Evolutionary conservation across 768 basidiomycete genomes (phyloP).

Genomic region (Pleurotus tuber-regium): DNA sequence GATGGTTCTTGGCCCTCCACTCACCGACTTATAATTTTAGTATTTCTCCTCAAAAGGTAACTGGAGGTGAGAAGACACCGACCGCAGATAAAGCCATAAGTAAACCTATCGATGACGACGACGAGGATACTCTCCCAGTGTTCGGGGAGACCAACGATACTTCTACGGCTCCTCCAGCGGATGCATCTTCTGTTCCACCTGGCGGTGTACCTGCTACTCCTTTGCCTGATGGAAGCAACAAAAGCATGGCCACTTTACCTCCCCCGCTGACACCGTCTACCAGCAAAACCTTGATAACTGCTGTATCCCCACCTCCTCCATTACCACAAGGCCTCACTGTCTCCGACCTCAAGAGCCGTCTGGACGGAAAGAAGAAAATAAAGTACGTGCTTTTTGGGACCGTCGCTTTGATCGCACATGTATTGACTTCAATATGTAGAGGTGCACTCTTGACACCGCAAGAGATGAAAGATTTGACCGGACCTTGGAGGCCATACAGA

Average conservation of each 20-base stretch:
- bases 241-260: constrained; percentile 38
- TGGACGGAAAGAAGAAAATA: constrained; percentile 68
- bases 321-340: constrained; percentile 63
- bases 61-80: constrained; percentile 13
- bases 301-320: constrained; percentile 23
- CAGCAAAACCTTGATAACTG: constrained; percentile 47
- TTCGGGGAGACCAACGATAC: constrained; percentile 15
- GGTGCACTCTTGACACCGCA: constrained; percentile 72
- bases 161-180: constrained; percentile 17
- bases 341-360: constrained; percentile 52
- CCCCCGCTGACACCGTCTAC: constrained; percentile 69
- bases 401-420: not conserved
- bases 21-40: constrained; percentile 45
- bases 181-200: constrained; percentile 34
- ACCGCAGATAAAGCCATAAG: constrained; percentile 6
- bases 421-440: constrained; percentile 31
- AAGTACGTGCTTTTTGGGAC: constrained; percentile 46
- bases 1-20: constrained; percentile 68
- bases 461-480: constrained; percentile 80
- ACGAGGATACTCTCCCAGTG: constrained; percentile 31
- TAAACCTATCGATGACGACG: constrained; percentile 12
- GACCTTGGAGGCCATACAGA: constrained; percentile 77
- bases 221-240: constrained; percentile 22
- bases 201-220: constrained; percentile 20
- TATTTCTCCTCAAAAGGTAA: constrained; percentile 51